A percentile compares a stretch with the other conserved stretches of the same genome.
These are phyloP conservation scores for Pythium diclinum DNA, from an alignment of 352 stramenopile genomes.

Conservation along the genomic window DNA sequence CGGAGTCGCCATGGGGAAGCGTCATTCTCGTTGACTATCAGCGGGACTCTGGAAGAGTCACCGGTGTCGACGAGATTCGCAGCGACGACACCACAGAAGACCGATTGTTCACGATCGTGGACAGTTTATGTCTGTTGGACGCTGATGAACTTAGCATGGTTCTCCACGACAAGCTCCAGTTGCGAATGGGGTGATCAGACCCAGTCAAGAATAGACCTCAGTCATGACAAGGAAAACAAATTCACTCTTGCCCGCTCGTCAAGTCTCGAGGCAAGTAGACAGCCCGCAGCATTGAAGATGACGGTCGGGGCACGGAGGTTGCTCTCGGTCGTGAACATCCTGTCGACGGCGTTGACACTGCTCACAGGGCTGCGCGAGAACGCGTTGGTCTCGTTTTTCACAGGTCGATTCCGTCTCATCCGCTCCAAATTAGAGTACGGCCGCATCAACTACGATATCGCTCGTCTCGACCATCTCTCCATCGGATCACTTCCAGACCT, in stretches of 20 bases:
- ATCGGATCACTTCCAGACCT: conserved; percentile 30
- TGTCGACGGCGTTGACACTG: conserved; percentile 30
- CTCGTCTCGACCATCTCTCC: conserved; percentile 32
- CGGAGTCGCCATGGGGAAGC: neutral
- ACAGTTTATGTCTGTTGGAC: neutral
- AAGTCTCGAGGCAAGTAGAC: too few relatives aligned
- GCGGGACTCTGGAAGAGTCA: neutral
- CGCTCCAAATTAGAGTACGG: conserved; percentile 30
- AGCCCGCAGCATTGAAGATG: neutral
- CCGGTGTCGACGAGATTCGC: neutral
- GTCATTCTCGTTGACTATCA: conserved; percentile 3
- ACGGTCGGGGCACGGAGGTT: neutral
- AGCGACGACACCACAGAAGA: neutral
- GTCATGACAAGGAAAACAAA: neutral
- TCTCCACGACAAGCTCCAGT: neutral
- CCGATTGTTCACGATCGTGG: neutral
- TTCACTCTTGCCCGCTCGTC: neutral
- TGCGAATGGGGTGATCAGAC: neutral
- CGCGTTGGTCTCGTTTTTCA: conserved; percentile 24
- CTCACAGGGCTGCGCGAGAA: conserved; percentile 34
- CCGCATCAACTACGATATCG: conserved; percentile 46
- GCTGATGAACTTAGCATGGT: neutral
- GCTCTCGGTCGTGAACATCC: conserved; percentile 22
- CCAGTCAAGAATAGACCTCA: neutral
- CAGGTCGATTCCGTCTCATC: conserved; percentile 24